Evolutionary conservation across 495 filamentous ascomycete species (phyloP).

Genomic region (Aspergillus olivimuriae): DNA sequence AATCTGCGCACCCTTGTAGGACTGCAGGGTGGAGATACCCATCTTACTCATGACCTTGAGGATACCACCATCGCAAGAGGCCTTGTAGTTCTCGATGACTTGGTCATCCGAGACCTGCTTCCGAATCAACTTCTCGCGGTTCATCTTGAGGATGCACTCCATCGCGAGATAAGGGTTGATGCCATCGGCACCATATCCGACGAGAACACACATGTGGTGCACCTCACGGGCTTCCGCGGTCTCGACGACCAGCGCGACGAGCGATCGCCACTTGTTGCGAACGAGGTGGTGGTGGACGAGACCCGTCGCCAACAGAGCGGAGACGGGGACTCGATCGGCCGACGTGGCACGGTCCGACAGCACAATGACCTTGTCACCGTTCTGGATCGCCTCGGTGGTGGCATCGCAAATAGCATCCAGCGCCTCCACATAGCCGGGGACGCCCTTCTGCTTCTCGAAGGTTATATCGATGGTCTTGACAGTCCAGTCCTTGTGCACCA

Average conservation of each 20-base stretch:
- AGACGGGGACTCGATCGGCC: conserved; percentile 78
- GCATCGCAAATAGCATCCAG: conserved; percentile 87
- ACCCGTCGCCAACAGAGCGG: conserved; percentile 81
- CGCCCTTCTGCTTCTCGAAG: conserved; percentile 82
- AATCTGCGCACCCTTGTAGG: conserved; percentile 99
- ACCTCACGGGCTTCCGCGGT: conserved; percentile 97
- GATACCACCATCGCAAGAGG: conserved; percentile 95
- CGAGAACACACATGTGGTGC: conserved; percentile 95
- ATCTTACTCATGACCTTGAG: conserved; percentile 99
- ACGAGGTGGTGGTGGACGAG: conserved; percentile 98
- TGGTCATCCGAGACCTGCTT: conserved; percentile 79
- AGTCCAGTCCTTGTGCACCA: conserved; percentile 74
- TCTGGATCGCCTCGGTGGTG: conserved; percentile 77
- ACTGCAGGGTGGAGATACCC: conserved; percentile 97
- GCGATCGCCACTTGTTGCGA: conserved; percentile 91
- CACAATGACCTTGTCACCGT: conserved; percentile 79
- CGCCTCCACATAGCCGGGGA: conserved; percentile 80
- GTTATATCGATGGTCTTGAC: conserved; percentile 95
- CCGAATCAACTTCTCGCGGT: conserved; percentile 89
- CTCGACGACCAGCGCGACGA: conserved; percentile 84
- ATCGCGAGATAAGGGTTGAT: conserved; percentile 96
- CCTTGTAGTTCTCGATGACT: conserved; percentile 94
- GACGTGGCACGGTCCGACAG: conserved; percentile 88
- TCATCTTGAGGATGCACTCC: conserved; percentile 98
- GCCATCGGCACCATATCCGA: conserved; percentile 94